phyloP scores from a whole-genome alignment of 179 eudicot genomes.

The Silene noctiflora region DNA sequence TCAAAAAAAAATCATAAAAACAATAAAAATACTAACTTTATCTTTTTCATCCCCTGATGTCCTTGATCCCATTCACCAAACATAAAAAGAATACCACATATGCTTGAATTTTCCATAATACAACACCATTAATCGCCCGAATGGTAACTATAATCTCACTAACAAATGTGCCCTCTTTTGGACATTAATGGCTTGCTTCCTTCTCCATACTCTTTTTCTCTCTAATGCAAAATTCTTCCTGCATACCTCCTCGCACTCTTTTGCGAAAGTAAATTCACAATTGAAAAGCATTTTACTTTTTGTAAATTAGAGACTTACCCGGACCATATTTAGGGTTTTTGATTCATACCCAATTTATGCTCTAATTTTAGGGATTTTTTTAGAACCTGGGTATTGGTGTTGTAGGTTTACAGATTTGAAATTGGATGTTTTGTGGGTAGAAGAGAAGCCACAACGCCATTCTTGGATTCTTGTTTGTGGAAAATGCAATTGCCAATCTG shows the following conservation, averaged over 20 bases:
- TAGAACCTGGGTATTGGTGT: conserved; percentile 22
- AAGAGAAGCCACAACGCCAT: too few species aligned
- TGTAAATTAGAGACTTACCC: too few species aligned
- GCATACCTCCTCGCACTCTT: too few species aligned
- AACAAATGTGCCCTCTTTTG: conserved; percentile 28
- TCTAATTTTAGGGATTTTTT: neutral
- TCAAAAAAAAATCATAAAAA: too few species aligned
- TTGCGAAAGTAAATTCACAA: neutral
- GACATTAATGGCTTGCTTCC: conserved; percentile 32
- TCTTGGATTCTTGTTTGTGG: too few species aligned
- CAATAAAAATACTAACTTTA: too few species aligned
- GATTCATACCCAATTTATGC: too few species aligned
- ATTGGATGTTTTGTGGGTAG: conserved; percentile 11
- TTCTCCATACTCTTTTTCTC: neutral
- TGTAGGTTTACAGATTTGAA: conserved; percentile 18
- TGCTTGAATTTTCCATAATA: conserved; percentile 14
- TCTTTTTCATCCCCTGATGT: too few species aligned
- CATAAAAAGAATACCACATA: neutral
- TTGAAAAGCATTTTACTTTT: too few species aligned
- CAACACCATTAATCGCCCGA: neutral
- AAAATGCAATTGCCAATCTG: too few species aligned
- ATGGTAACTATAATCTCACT: conserved; percentile 12
- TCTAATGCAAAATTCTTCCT: neutral
- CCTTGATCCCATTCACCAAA: too few species aligned
- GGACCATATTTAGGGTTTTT: too few species aligned